Evolutionary conservation across 306 rosid species (phyloP).

Genomic region (Cicer judaicum): DNA sequence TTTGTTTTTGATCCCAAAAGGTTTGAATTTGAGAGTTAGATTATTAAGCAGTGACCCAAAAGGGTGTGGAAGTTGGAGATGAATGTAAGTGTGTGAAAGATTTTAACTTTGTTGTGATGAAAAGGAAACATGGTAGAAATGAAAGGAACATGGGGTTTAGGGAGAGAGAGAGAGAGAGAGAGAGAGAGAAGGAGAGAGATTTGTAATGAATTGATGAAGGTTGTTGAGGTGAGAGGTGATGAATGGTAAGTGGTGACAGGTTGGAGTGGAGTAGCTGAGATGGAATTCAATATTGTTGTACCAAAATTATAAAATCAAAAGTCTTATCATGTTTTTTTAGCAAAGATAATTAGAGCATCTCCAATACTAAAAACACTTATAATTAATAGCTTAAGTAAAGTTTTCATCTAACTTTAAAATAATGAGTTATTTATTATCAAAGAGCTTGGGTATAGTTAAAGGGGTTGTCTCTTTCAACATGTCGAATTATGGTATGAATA

Average conservation of each 20-base stretch:
- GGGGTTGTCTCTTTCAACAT: too few relatives aligned
- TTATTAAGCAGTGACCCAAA: slow-evolving; percentile 43
- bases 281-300: neutral
- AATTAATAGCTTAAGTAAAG: too few relatives aligned
- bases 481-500: too few relatives aligned
- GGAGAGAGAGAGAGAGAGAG: neutral
- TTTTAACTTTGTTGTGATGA: slow-evolving; percentile 11
- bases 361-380: too few relatives aligned
- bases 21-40: slow-evolving; percentile 41
- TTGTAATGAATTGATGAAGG: neutral
- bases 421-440: too few relatives aligned
- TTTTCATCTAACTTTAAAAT: too few relatives aligned
- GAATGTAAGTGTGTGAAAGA: slow-evolving; percentile 33
- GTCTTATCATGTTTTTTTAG: too few relatives aligned
- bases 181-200: neutral
- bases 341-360: too few relatives aligned
- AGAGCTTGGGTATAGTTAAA: too few relatives aligned
- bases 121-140: slow-evolving; percentile 34
- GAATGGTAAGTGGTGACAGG: neutral
- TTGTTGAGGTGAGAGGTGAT: neutral
- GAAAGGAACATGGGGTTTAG: slow-evolving; percentile 9
- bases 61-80: slow-evolving; percentile 15
- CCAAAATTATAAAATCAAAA: too few relatives aligned
- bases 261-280: slow-evolving; percentile 13
- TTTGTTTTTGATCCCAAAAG: neutral